These are phyloP conservation scores for Boletus vinaceobasis DNA, from an alignment of 768 basidiomycete genomes.

Conservation along the genomic window DNA sequence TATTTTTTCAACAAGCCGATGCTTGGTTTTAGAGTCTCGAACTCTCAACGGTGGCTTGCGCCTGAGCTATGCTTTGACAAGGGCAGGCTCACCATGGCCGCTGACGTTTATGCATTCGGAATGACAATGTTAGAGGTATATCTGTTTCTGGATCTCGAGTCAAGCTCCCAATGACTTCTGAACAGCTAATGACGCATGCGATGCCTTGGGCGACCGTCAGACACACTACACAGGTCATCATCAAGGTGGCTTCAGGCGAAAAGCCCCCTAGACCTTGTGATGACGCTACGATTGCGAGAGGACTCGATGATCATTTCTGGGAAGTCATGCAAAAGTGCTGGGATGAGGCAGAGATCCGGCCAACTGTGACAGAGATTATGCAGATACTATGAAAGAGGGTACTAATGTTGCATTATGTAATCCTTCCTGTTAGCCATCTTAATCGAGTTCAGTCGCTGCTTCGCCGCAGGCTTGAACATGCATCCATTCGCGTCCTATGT, in stretches of 20 bases:
- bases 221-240: slow-evolving; percentile 51
- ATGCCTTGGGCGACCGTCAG: slow-evolving; percentile 50
- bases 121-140: slow-evolving; percentile 59
- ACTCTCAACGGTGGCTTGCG: slow-evolving; percentile 47
- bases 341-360: slow-evolving; percentile 37
- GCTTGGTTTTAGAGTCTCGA: slow-evolving; percentile 24
- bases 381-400: slow-evolving; percentile 11
- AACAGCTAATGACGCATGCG: slow-evolving; percentile 51
- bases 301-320: slow-evolving; percentile 48
- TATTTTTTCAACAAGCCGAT: background rate
- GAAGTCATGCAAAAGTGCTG: slow-evolving; percentile 42
- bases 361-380: slow-evolving; percentile 38
- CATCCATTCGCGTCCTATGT: slow-evolving; percentile 88
- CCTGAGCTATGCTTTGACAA: slow-evolving; percentile 53
- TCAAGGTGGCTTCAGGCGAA: slow-evolving; percentile 39
- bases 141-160: background rate
- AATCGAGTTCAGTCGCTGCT: background rate
- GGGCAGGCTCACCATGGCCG: slow-evolving; percentile 43
- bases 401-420: slow-evolving; percentile 15
- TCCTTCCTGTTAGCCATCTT: background rate
- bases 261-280: slow-evolving; percentile 42
- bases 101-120: slow-evolving; percentile 53
- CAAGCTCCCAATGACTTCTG: background rate
- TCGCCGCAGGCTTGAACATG: slow-evolving; percentile 40
- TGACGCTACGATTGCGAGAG: slow-evolving; percentile 34